Base-by-base conservation (phyloP, 2,329 filamentous ascomycete species). In the Trichoderma oligosporum region DNA sequence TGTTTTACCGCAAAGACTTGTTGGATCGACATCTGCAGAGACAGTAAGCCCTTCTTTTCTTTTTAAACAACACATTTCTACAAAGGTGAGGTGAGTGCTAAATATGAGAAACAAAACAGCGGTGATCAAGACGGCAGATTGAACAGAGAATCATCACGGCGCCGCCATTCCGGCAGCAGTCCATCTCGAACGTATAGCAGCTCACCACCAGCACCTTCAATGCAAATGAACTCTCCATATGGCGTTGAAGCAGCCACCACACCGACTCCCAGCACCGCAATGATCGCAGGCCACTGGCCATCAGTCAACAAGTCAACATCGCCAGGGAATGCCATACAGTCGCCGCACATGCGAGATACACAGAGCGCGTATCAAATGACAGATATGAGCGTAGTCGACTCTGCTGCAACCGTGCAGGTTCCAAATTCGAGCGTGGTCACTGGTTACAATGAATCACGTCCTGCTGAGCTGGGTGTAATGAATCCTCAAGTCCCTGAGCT, bases 1-100 rank as follows among this genome's bases (percentile, higher is more conserved):
- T 75, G 12, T 86, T 86, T 61, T 78, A 84, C 61, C 77, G 83
- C 54, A 76, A 78, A 44, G 83, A 86, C 66, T 70, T 86, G 9
- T 73, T 85, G 16, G 74, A 79, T n/a, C 79, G 83, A 35, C 83
- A 86, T 63, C 62, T 70, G n/a, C 70, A 71, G 55, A 68, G 67
- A 63, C 71, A 74, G 72, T 74, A 68, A 62, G 71, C 64, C 4
- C 20, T 16, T 29, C 33, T 38, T 41, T 16, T 16, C 41, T 22
- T n/a, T 7, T 22, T 16, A 16, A 27, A 22, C n/a, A 27, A 12
- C 14, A 22, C 35, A 4, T 20, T 31, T 31, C 11, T 31, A 11
- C 41, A 18, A 22, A 12, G 14, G 24, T 4, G 18, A 24, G 24
- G 25, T 12, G 31, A 38, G 22, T 38, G 16, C 51, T 55, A 11